phyloP scores from a whole-genome alignment of 1,139 yeast genomes.

The Saccharomyces pastorianus region DNA sequence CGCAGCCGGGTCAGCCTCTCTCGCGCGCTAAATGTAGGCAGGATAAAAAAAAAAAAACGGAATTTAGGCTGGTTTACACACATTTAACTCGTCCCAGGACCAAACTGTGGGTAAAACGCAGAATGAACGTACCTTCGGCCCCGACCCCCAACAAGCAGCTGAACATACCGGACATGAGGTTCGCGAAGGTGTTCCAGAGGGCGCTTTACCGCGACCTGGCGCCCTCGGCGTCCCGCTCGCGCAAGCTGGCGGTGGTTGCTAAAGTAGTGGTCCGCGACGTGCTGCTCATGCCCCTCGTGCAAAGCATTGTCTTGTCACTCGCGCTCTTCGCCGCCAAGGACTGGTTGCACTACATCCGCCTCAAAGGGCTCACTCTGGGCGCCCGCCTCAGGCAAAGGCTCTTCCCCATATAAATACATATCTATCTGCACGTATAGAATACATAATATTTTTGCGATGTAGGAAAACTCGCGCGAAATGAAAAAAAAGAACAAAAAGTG shows the following conservation, averaged over 20 bases:
- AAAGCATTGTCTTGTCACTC: slow-evolving; percentile 37
- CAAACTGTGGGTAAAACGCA: neutral
- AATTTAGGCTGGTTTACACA: too few relatives aligned
- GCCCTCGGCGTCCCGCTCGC: slow-evolving; percentile 21
- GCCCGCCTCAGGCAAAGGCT: neutral
- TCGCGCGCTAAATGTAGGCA: too few relatives aligned
- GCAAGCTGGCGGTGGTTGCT: slow-evolving; percentile 30
- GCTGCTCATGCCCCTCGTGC: slow-evolving; percentile 58
- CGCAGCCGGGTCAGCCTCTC: neutral
- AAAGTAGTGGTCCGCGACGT: slow-evolving; percentile 59
- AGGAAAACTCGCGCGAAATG: neutral
- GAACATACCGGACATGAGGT: slow-evolving; percentile 3
- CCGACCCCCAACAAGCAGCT: slow-evolving; percentile 4
- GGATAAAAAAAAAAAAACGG: too few relatives aligned
- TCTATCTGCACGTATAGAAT: neutral
- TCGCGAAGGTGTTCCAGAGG: slow-evolving; percentile 1
- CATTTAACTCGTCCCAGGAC: neutral
- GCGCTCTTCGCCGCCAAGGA: neutral
- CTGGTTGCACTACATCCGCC: neutral
- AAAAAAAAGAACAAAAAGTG: too few relatives aligned
- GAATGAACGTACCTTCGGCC: neutral
- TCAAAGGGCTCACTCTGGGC: neutral
- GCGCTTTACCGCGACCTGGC: slow-evolving; percentile 1
- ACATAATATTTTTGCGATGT: neutral
- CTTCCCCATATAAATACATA: neutral